Evolutionary conservation across 2,329 filamentous ascomycete species (phyloP).

Genomic region (Rhinocladiella mackenziei): DNA sequence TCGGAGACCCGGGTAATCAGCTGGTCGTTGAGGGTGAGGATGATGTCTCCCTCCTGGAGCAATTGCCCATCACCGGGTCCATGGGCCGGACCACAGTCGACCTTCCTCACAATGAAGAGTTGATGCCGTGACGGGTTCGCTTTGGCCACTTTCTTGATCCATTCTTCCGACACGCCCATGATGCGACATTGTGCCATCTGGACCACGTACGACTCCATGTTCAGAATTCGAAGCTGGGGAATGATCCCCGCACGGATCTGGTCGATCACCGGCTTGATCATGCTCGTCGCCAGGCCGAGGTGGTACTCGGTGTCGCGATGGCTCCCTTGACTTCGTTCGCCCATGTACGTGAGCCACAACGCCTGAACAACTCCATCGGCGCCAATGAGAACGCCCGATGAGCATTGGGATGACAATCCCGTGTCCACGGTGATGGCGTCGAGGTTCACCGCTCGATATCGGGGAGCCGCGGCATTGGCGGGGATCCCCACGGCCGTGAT

Average conservation of each 20-base stretch:
- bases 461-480: constrained; percentile 82
- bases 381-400: constrained; percentile 84
- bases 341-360: constrained; percentile 93
- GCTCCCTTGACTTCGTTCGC: constrained; percentile 73
- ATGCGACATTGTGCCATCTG: constrained; percentile 96
- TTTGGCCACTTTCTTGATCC: constrained; percentile 84
- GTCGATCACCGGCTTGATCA: constrained; percentile 79
- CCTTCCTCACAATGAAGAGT: constrained; percentile 96
- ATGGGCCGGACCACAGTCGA: constrained; percentile 57
- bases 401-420: constrained; percentile 82
- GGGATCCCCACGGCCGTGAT: constrained; percentile 96
- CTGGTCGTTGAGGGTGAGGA: constrained; percentile 84
- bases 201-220: constrained; percentile 89
- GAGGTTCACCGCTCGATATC: constrained; percentile 91
- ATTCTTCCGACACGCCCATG: constrained; percentile 94
- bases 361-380: constrained; percentile 91
- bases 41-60: constrained; percentile 84
- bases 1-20: constrained; percentile 91
- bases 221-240: constrained; percentile 82
- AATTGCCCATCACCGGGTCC: constrained; percentile 44
- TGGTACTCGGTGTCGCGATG: constrained; percentile 95
- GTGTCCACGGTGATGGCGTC: constrained; percentile 98
- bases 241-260: constrained; percentile 76
- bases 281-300: constrained; percentile 83
- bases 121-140: constrained; percentile 92